Base-by-base conservation (phyloP, 2,329 filamentous ascomycete genomes). In the Sarocladium strictum region DNA sequence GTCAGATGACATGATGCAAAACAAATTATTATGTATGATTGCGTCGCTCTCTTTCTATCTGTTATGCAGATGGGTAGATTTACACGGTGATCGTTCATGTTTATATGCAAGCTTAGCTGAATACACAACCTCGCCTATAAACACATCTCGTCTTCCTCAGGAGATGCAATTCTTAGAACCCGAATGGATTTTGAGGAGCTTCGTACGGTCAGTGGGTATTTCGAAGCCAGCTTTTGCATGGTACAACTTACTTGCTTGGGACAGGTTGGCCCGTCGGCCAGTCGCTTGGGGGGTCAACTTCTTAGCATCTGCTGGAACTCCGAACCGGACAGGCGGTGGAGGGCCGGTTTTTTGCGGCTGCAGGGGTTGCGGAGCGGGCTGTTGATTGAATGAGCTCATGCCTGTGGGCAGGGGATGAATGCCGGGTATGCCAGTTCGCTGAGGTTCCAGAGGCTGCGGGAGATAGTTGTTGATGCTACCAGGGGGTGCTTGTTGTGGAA, bases 171-270 rank as follows among this genome's bases (percentile, higher is more conserved):
- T n/a, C n/a, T n/a, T 62, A 76, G 59, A 80, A 80, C 21, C 77
- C 77, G 59, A 80, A 80, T 1, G 77, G 77, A 58, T 80, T 80
- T 58, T 79, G 69, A 12, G 77, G 77, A 27, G 77, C 77, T 80
- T 35, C 41, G 14, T 21, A 7, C 15, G 15, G 19, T 54, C 19
- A 35, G 49, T 15, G 7, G 27, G 29, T 21, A 52, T 51, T 4
- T 11, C 3, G 29, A 47, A 29, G n/a, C n/a, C n/a, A 54, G 40
- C 40, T 3, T n/a, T 7, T 12, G 15, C 10, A 38, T 51, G 24
- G 17, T 15, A 24, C 10, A 38, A 92, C 93, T 87, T 86, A 97
- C 93, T 99, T 65, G 94, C 94, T 83, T 95, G 89, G 53, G 89
- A 80, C 61, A 99, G 79, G 69, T 97, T 97, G 55, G 94, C 94